Conservation (phyloP, 2,329 filamentous ascomycete species). For the Cryphonectria carpinicola region DNA sequence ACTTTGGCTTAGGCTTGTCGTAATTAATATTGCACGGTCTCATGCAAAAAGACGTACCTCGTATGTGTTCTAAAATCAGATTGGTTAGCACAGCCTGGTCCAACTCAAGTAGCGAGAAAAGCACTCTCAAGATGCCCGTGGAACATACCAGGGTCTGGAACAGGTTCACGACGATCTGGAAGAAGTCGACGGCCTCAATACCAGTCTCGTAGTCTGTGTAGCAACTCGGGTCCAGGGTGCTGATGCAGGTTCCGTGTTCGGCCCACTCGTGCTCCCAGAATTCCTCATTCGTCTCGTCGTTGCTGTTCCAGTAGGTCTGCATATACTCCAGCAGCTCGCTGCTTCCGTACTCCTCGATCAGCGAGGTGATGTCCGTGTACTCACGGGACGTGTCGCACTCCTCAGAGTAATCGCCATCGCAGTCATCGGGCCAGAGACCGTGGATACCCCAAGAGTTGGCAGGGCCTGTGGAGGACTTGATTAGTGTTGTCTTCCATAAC, state of each 20-base stretch:
- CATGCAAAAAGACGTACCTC: constrained; percentile 13
- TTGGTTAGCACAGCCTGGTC: not conserved
- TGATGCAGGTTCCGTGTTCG: constrained; percentile 26
- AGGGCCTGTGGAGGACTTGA: constrained; percentile 5
- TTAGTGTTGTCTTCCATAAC: not conserved
- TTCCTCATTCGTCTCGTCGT: constrained; percentile 19
- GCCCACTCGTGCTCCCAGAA: constrained; percentile 30
- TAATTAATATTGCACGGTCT: not conserved
- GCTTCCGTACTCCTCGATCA: constrained; percentile 24
- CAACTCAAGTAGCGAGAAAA: not conserved
- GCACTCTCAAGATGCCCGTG: not conserved
- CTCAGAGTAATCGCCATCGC: constrained; percentile 21
- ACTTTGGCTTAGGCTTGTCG: not conserved
- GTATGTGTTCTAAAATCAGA: constrained; percentile 21
- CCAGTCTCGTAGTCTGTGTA: constrained; percentile 24
- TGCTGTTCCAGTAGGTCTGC: constrained; percentile 28
- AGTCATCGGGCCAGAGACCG: constrained; percentile 28
- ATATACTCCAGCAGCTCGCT: constrained; percentile 20
- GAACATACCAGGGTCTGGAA: constrained; percentile 21
- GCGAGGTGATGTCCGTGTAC: constrained; percentile 24
- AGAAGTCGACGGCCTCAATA: constrained; percentile 27
- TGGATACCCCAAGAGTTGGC: constrained; percentile 28
- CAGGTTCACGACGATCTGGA: constrained; percentile 24
- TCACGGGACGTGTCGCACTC: constrained; percentile 22
- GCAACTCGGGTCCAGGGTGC: constrained; percentile 25